Base-by-base conservation (phyloP, 2,329 filamentous ascomycete species). In the Tolypocladium paradoxum region DNA sequence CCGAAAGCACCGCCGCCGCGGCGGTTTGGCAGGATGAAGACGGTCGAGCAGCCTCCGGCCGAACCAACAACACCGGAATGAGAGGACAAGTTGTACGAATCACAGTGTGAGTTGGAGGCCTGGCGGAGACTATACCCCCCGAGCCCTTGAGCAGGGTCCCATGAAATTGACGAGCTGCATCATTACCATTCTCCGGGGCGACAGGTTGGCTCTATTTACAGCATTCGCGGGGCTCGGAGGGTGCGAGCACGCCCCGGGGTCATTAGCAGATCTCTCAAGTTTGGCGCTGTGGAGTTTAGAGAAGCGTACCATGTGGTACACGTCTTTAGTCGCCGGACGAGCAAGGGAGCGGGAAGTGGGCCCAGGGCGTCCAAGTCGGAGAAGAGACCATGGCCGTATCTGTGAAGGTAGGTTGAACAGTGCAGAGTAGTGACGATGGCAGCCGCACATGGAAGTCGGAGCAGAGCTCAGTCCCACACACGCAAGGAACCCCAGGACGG, bases 1-100 rank as follows among this genome's bases (percentile, higher is more conserved):
- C 73, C 73, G 1, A 74, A 75, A 57, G 71, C 73, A 50, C 73
- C 73, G 18, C 73, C 73, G 9, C 76, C 76, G 6, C 68, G 76
- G 57, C 67, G 75, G 40, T 69, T 67, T 55, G 74, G 74, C 36
- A 70, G 70, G 59, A 64, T 72, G 57, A 73, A 69, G 55, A 57
- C 61, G 29, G 59, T 59, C n/a, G 67, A 69, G 50, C 58, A 61
- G 18, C 60, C 65, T 34, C 61, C 67, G 22, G 58, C 60, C 34
- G 65, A 68, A 29, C 61, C 63, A 53, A 54, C 56, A 18, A 55
- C 55, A 46, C 50, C 56, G 27, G 58, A 60, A 31, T 53, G 33
- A 59, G 50, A 52, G 27, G 24, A 12, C n/a, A 12, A 8, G 8
- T 8, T 18, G 18, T 31, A 7, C 27, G 11, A n/a, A 20, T 27